Evolutionary conservation across 768 basidiomycete genomes (phyloP).

Genomic region (Trametes cubensis): DNA sequence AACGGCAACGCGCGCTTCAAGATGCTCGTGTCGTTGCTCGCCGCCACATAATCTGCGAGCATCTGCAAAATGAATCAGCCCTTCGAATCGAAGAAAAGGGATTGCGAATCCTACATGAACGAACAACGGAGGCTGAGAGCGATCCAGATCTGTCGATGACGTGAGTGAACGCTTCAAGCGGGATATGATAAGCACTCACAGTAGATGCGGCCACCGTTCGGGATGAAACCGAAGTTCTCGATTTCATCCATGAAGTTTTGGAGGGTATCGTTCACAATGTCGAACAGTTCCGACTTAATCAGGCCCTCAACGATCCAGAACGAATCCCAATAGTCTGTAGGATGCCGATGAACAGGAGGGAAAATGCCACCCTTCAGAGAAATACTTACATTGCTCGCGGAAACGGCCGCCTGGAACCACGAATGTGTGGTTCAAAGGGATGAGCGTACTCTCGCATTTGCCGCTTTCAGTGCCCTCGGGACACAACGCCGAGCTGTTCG

Average conservation of each 20-base stretch:
- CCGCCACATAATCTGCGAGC: conserved; percentile 80
- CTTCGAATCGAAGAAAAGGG: not conserved
- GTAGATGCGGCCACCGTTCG: conserved; percentile 92
- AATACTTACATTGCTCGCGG: conserved; percentile 75
- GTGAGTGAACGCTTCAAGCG: no score
- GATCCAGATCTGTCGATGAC: conserved; percentile 66
- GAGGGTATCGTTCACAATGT: conserved; percentile 73
- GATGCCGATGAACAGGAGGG: not conserved
- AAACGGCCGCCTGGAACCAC: conserved; percentile 89
- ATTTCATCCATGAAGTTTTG: conserved; percentile 97
- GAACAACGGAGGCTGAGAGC: conserved; percentile 93
- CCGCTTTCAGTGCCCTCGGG: conserved; percentile 43
- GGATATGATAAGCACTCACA: conserved; percentile 47
- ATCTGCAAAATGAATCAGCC: conserved; percentile 52
- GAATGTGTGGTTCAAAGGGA: conserved; percentile 90
- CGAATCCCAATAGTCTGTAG: conserved; percentile 62
- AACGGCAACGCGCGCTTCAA: conserved; percentile 80
- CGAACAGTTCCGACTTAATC: conserved; percentile 75
- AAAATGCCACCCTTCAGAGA: not conserved
- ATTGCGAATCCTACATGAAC: conserved; percentile 54
- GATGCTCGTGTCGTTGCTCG: conserved; percentile 73
- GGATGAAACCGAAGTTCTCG: conserved; percentile 83
- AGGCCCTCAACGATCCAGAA: conserved; percentile 90
- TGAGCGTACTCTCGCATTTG: conserved; percentile 79
- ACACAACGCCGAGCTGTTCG: conserved; percentile 73